Evolutionary conservation across 306 rosid species (phyloP).

Genomic region (Cucumis sativus): Cucumber_9930_V3 NC_026656.2:23463501-23464000

Average conservation of each 20-base stretch:
- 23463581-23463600: conserved; percentile 6
- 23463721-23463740: neutral
- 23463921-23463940: no score
- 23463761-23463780: neutral
- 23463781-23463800: neutral
- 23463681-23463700: neutral
- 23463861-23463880: no score
- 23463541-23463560: neutral
- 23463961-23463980: no score
- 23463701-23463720: neutral
- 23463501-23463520: neutral
- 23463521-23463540: neutral
- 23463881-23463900: no score
- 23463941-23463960: no score
- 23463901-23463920: no score
- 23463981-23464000: no score
- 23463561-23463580: conserved; percentile 18
- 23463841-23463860: no score
- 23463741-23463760: neutral
- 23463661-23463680: neutral
- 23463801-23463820: neutral
- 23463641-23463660: neutral
- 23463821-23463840: no score
- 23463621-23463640: neutral
- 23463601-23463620: conserved; percentile 3